These are phyloP conservation scores for Zygoascus biomembranicola DNA, from an alignment of 805 yeast genomes.

Conservation along the genomic window DNA sequence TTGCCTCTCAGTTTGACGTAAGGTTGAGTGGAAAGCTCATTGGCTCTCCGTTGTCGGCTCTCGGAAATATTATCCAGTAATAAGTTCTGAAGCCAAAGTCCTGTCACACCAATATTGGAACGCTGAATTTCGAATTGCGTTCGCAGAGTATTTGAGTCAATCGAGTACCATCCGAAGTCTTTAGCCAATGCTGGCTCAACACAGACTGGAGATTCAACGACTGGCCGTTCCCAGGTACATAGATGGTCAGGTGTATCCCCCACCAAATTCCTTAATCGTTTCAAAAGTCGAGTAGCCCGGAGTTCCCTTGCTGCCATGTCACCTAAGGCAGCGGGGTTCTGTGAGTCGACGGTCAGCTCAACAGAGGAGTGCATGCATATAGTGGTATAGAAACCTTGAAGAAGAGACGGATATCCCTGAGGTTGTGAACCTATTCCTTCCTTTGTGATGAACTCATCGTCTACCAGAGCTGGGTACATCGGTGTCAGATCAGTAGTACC, in stretches of 20 bases:
- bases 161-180: constrained; percentile 3
- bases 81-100: constrained; percentile 8
- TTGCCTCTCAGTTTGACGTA: neutral
- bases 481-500: constrained; percentile 3
- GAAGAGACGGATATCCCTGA: constrained; percentile 28
- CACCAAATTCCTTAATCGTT: constrained; percentile 1
- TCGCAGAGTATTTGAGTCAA: neutral
- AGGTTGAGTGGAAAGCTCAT: neutral
- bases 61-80: constrained; percentile 7
- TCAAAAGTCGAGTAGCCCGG: constrained; percentile 1
- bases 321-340: neutral
- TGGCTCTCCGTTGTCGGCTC: neutral
- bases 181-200: neutral
- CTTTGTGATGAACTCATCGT: constrained; percentile 66
- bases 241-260: constrained; percentile 1
- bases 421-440: constrained; percentile 39
- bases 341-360: neutral
- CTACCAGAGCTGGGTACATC: constrained; percentile 61
- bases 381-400: constrained; percentile 7
- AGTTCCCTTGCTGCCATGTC: neutral
- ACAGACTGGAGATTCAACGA: neutral
- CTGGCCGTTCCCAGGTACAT: neutral
- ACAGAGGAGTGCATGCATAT: constrained; percentile 5
- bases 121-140: constrained; percentile 9
- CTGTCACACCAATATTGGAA: constrained; percentile 7